Evolutionary conservation across 106 monocot genomes (phyloP).

Genomic region (Alisma plantagoaquatica): DNA sequence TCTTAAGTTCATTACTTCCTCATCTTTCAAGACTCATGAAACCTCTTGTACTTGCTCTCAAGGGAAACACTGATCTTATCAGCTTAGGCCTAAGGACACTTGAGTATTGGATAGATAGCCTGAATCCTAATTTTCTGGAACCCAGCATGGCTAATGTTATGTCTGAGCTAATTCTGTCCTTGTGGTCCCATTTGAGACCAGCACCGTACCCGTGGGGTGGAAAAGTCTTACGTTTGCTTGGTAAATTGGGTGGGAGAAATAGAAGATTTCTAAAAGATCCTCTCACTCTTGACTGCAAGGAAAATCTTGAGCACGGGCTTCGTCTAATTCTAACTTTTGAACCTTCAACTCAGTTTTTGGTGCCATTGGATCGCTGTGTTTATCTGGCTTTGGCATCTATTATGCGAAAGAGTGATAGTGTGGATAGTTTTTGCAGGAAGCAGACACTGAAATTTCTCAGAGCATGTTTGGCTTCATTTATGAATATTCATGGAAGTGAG

Average conservation of each 20-base stretch:
- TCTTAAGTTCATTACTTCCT: constrained; percentile 96
- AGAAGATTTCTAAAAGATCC: constrained; percentile 94
- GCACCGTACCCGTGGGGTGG: constrained; percentile 92
- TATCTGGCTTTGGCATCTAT: constrained; percentile 69
- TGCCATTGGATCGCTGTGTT: constrained; percentile 89
- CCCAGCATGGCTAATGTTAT: constrained; percentile 99
- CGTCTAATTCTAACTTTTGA: constrained; percentile 97
- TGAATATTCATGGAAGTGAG: constrained; percentile 74
- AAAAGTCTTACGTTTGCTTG: constrained; percentile 84
- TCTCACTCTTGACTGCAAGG: constrained; percentile 87
- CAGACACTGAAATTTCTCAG: constrained; percentile 86
- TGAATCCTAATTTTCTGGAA: constrained; percentile 98
- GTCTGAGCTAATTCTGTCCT: constrained; percentile 91
- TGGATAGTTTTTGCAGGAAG: constrained; percentile 83
- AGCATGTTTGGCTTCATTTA: constrained; percentile 66
- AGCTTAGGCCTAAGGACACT: constrained; percentile 93
- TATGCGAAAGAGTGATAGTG: constrained; percentile 42
- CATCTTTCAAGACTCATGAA: constrained; percentile 92
- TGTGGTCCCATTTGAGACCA: constrained; percentile 97
- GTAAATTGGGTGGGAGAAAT: constrained; percentile 97
- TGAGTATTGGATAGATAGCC: constrained; percentile 98
- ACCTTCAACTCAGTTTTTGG: constrained; percentile 91
- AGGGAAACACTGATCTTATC: constrained; percentile 93
- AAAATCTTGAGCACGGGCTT: constrained; percentile 96
- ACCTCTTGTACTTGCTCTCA: constrained; percentile 81